These are phyloP conservation scores for Polygonum maritimum DNA, from an alignment of 148 eudicot genomes.

Conservation along the genomic window DNA sequence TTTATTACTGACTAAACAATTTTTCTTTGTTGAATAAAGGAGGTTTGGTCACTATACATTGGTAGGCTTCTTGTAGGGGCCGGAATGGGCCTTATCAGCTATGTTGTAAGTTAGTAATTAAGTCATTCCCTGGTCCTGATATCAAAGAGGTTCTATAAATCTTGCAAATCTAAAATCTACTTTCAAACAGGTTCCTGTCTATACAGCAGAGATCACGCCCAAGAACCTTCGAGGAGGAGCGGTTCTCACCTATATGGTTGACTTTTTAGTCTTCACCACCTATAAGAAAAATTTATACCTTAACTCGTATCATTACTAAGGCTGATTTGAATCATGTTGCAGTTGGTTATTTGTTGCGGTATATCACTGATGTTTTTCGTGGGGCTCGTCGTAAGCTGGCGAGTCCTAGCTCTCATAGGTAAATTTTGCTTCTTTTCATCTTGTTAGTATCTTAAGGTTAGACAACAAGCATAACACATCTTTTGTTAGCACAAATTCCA, in stretches of 20 bases:
- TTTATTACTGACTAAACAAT: background rate
- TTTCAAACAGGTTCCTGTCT: conserved; percentile 16
- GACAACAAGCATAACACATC: background rate
- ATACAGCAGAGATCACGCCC: conserved; percentile 26
- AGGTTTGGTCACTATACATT: conserved; percentile 13
- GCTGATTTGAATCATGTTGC: background rate
- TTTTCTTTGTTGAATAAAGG: background rate
- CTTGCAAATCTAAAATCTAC: background rate
- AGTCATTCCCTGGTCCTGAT: background rate
- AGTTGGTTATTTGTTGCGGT: conserved; percentile 30
- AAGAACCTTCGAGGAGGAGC: conserved; percentile 24
- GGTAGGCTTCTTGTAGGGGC: conserved; percentile 30
- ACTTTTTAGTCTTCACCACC: background rate
- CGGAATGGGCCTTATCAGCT: conserved; percentile 12
- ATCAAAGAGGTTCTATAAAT: background rate
- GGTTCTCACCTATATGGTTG: conserved; percentile 19
- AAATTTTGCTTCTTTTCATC: background rate
- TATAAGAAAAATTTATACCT: background rate
- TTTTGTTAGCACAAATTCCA: conserved; percentile 16
- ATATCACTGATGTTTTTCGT: conserved; percentile 26
- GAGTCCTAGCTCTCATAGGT: conserved; percentile 41
- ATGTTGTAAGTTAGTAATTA: conserved; percentile 9
- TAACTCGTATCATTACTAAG: background rate
- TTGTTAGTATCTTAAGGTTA: background rate
- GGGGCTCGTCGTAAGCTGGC: conserved; percentile 35